Base-by-base conservation (phyloP, 306 rosid genomes). In the Oemleria cerasiformis region DNA sequence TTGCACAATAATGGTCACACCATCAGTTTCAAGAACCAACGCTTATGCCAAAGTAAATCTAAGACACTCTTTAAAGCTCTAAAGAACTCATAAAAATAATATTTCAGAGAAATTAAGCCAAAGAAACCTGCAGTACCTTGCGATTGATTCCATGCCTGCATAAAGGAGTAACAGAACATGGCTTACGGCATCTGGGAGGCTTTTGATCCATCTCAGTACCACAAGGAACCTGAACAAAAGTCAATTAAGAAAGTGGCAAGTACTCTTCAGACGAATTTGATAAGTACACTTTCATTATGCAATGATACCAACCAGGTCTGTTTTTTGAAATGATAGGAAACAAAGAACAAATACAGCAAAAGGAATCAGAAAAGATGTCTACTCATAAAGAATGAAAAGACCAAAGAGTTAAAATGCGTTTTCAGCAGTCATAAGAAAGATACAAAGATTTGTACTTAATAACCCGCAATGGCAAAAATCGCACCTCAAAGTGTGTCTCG, bases 121-220 rank as follows among this genome's bases (percentile, higher is more conserved):
- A 21, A 72, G 44, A 49, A 54, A 63, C 38, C 67, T 53, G 57
- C 30, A 42, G 70, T 89, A 94, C 98, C 98, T 91, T 94, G 75
- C 54, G 25, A 56, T 54, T 87, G 76, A 74, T 67, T 71, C 83
- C 89, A 87, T 94, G 98, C 72, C 88, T 79, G 78, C 98, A 94
- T 71, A 94, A 69, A 74, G 92, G 91, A 67, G 77, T 58, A 77
- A 91, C 83, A 65, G 79, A 76, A 68, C 98, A 94, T 50, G 21
- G 85, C 74, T 87, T 91, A 54, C 80, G 88, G 78, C 98, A 94
- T 83, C 78, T 87, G 41, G 98, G 98, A 66, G 97, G 96, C 83
- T 86, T 94, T 79, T 94, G 96, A 65, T 89, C 89, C 87, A 50
- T 84, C 88, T 94, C 97, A n/a, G 88, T 89, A 69, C 98, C 98